phyloP scores from a whole-genome alignment of 495 filamentous ascomycete genomes.

The Penicillium ucsense region DNA sequence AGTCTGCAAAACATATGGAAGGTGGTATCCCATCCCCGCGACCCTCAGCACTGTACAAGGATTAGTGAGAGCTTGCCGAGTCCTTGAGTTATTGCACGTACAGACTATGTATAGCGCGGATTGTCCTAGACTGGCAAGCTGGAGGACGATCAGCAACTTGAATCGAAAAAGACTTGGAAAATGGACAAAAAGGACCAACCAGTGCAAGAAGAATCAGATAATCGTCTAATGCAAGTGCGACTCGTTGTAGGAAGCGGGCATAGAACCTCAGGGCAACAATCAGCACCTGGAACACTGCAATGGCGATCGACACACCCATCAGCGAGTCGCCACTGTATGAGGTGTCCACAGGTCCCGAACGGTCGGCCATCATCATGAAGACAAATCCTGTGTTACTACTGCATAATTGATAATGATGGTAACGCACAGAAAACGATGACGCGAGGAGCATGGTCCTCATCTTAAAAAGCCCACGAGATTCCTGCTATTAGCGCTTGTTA shows the following conservation, averaged over 20 bases:
- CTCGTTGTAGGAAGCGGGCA: slow-evolving; percentile 4
- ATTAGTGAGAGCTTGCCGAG: not conserved
- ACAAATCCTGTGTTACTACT: too few relatives aligned
- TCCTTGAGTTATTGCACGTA: not conserved
- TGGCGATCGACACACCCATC: not conserved
- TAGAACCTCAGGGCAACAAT: slow-evolving; percentile 6
- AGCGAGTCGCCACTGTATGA: not conserved
- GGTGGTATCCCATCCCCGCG: slow-evolving; percentile 4
- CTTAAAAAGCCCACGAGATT: too few relatives aligned
- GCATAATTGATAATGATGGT: too few relatives aligned
- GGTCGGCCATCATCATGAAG: not conserved
- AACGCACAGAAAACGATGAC: too few relatives aligned
- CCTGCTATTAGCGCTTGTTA: too few relatives aligned
- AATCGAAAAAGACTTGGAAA: not conserved
- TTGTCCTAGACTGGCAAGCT: slow-evolving; percentile 6
- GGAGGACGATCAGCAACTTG: not conserved
- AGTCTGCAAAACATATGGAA: not conserved
- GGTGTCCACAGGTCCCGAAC: not conserved
- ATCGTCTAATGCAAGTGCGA: slow-evolving; percentile 2
- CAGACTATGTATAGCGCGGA: slow-evolving; percentile 7
- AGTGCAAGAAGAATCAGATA: slow-evolving; percentile 8
- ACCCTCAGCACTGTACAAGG: not conserved
- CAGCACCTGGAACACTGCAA: slow-evolving; percentile 7
- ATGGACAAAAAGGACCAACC: not conserved
- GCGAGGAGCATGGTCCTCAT: too few relatives aligned